Percentiles rank a stretch among this genome's conserved stretches.
Conservation (phyloP, 1,284 basidiomycete species). For the Boletus calvinii region DNA sequence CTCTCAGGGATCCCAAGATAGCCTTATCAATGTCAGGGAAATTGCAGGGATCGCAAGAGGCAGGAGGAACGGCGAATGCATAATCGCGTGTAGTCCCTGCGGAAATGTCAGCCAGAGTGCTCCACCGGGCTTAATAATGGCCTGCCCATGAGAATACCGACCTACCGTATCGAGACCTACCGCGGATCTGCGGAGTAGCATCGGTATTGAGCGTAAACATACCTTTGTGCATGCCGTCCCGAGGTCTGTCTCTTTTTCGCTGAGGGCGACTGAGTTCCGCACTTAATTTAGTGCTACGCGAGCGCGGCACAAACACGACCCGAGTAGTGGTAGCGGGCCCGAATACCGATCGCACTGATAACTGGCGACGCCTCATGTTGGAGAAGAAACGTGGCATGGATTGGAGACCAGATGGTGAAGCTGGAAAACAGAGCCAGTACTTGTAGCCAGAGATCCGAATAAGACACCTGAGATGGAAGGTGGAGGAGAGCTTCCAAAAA, state of each 20-base stretch:
- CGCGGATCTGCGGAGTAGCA: constrained; percentile 32
- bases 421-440: not conserved
- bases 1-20: constrained; percentile 32
- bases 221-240: constrained; percentile 13
- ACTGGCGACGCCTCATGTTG: constrained; percentile 7
- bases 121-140: constrained; percentile 23
- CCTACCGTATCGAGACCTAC: constrained; percentile 24
- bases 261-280: not conserved
- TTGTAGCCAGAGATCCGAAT: not conserved
- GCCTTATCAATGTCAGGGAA: constrained; percentile 28
- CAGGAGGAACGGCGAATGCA: constrained; percentile 29
- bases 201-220: constrained; percentile 5
- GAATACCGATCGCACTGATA: constrained; percentile 14
- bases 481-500: constrained; percentile 3
- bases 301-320: constrained; percentile 1
- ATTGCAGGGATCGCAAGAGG: constrained; percentile 24
- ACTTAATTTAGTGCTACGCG: constrained; percentile 2
- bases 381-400: constrained; percentile 1
- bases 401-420: not conserved
- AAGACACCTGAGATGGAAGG: constrained; percentile 9
- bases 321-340: constrained; percentile 16
- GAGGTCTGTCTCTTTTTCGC: constrained; percentile 13
- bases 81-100: constrained; percentile 24
- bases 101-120: constrained; percentile 20
- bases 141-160: constrained; percentile 27